These are phyloP conservation scores for Tricholoma sp. DNA, from an alignment of 768 basidiomycete species.

Conservation along the genomic window DNA sequence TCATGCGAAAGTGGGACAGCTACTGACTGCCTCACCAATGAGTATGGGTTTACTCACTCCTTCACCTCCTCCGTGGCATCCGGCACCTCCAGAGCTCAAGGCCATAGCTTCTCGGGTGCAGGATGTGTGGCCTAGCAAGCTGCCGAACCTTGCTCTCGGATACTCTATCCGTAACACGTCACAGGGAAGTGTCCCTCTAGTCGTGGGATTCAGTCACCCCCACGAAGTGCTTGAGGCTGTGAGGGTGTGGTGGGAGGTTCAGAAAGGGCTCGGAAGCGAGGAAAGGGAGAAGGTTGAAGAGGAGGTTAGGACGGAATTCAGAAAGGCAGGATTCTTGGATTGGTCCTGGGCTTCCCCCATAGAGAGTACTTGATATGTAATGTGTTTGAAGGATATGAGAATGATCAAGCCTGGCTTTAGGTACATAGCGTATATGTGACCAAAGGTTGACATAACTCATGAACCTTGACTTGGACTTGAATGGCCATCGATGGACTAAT, in stretches of 20 bases:
- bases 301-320: slow-evolving; percentile 38
- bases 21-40: slow-evolving; percentile 77
- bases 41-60: slow-evolving; percentile 76
- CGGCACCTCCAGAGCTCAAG: slow-evolving; percentile 51
- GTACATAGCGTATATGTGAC: too few species aligned
- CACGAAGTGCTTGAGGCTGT: slow-evolving; percentile 74
- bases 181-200: slow-evolving; percentile 49
- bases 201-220: slow-evolving; percentile 66
- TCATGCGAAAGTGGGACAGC: slow-evolving; percentile 62
- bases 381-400: too few species aligned
- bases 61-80: slow-evolving; percentile 67
- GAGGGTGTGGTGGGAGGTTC: slow-evolving; percentile 59
- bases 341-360: slow-evolving; percentile 70
- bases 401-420: not conserved
- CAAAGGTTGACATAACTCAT: too few species aligned
- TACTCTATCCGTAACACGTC: slow-evolving; percentile 53
- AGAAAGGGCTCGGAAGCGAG: slow-evolving; percentile 27
- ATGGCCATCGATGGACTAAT: slow-evolving; percentile 85
- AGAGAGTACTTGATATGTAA: too few species aligned
- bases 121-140: slow-evolving; percentile 36
- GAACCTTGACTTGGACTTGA: not conserved
- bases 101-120: slow-evolving; percentile 37
- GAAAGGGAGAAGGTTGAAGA: slow-evolving; percentile 41
- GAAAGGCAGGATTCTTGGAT: slow-evolving; percentile 47
- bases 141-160: slow-evolving; percentile 69